phyloP scores from a whole-genome alignment of 192 early-diverging fungal genomes.

The Coemansia umbellata region DNA sequence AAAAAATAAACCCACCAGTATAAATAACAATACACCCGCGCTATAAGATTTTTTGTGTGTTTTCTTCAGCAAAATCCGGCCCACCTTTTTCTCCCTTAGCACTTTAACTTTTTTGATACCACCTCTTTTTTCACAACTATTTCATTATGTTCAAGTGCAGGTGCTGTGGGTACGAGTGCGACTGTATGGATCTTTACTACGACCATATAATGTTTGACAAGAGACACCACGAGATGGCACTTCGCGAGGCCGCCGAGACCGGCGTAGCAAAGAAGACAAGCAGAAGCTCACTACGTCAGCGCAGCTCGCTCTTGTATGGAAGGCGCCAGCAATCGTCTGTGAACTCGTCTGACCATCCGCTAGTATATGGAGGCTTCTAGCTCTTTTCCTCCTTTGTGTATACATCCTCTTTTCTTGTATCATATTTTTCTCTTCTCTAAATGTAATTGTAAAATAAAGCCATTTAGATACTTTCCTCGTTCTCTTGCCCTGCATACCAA shows the following conservation, averaged over 20 bases:
- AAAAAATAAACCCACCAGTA: not conserved
- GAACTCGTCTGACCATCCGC: slow-evolving; percentile 8
- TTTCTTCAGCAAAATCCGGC: not conserved
- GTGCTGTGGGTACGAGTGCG: slow-evolving; percentile 48
- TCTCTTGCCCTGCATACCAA: not conserved
- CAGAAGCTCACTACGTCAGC: slow-evolving; percentile 6
- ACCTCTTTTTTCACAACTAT: not conserved
- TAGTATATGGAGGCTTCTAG: slow-evolving; percentile 20
- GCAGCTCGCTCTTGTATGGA: slow-evolving; percentile 21
- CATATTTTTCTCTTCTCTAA: not conserved
- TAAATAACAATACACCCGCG: no score
- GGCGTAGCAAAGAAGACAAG: slow-evolving; percentile 4
- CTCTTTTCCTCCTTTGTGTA: slow-evolving; percentile 7
- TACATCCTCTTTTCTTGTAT: no score
- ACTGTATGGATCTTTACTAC: slow-evolving; percentile 50
- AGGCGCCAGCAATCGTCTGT: slow-evolving; percentile 4
- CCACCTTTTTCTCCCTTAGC: not conserved
- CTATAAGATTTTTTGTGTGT: not conserved
- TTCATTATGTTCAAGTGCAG: slow-evolving; percentile 38
- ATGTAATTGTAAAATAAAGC: not conserved
- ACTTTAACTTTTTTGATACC: not conserved
- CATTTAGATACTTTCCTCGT: not conserved
- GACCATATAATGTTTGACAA: slow-evolving; percentile 52
- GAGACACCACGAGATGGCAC: slow-evolving; percentile 33
- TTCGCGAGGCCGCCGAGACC: slow-evolving; percentile 12